Evolutionary conservation across 1,139 yeast genomes (phyloP).

Genomic region (Sugiyamaella grinbergsii): DNA sequence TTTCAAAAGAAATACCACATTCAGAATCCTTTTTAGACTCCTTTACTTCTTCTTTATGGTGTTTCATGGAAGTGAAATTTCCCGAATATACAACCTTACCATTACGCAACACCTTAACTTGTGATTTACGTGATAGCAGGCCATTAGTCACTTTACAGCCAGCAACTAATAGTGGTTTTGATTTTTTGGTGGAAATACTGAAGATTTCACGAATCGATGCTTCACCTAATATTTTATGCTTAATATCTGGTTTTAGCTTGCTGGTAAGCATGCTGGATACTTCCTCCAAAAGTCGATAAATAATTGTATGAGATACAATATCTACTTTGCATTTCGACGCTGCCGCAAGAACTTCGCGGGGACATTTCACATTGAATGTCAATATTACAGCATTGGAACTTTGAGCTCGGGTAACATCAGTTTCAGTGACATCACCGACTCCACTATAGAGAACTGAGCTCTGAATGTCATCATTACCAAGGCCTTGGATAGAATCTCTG

Average conservation of each 20-base stretch:
- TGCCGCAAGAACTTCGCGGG: slow-evolving; percentile 61
- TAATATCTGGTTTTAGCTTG: slow-evolving; percentile 66
- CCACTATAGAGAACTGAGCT: slow-evolving; percentile 68
- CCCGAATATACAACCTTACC: slow-evolving; percentile 64
- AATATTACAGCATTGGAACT: slow-evolving; percentile 72
- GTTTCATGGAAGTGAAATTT: slow-evolving; percentile 70
- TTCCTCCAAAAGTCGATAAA: slow-evolving; percentile 83
- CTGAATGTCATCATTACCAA: slow-evolving; percentile 84
- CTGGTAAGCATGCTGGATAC: slow-evolving; percentile 68
- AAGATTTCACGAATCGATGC: slow-evolving; percentile 73
- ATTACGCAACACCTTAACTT: slow-evolving; percentile 64
- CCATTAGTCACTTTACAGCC: slow-evolving; percentile 89
- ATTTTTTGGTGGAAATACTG: slow-evolving; percentile 56
- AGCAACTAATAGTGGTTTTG: slow-evolving; percentile 64
- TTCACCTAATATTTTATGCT: slow-evolving; percentile 67
- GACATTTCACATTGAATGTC: slow-evolving; percentile 74
- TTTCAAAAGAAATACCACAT: slow-evolving; percentile 79
- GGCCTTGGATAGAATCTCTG: slow-evolving; percentile 70
- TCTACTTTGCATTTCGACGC: slow-evolving; percentile 65
- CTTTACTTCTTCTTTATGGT: slow-evolving; percentile 74
- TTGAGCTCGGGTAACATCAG: slow-evolving; percentile 80
- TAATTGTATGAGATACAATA: slow-evolving; percentile 71
- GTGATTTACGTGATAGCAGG: slow-evolving; percentile 57
- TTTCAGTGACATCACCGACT: slow-evolving; percentile 84
- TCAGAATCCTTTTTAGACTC: slow-evolving; percentile 86